Conservation (phyloP, 116 monocot genomes). For the Phalaenopsis hybrid region DNA sequence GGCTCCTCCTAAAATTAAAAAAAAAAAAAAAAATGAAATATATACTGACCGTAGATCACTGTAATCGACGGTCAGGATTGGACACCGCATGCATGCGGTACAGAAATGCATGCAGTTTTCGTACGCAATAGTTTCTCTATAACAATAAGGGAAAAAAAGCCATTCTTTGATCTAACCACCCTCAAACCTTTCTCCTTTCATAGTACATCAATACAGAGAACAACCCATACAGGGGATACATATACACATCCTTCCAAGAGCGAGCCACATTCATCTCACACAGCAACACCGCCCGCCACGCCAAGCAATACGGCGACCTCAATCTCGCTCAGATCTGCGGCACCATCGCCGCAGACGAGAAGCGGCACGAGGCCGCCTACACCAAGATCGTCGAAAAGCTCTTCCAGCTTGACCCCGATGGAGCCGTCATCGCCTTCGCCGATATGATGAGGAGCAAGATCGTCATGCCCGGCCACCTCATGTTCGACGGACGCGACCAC, state of each 20-base stretch:
- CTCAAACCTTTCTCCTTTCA: too few species aligned
- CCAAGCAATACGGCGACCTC: constrained; percentile 5
- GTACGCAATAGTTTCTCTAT: too few species aligned
- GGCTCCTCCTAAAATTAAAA: too few species aligned
- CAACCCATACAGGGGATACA: constrained; percentile 8
- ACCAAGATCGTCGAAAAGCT: constrained; percentile 12
- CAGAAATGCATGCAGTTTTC: too few species aligned
- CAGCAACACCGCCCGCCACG: constrained; percentile 8
- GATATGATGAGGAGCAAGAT: constrained; percentile 18
- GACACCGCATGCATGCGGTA: too few species aligned
- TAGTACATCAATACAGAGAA: constrained; percentile 11
- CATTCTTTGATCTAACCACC: too few species aligned
- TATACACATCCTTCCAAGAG: constrained; percentile 15
- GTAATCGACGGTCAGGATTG: too few species aligned
- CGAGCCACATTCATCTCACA: constrained; percentile 14
- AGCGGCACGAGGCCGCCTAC: constrained; percentile 12
- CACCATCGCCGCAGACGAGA: constrained; percentile 12
- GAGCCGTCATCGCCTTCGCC: constrained; percentile 7
- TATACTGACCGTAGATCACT: too few species aligned
- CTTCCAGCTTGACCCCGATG: constrained; percentile 9
- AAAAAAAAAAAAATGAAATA: too few species aligned
- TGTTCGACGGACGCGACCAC: constrained; percentile 10
- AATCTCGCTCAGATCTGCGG: constrained; percentile 14
- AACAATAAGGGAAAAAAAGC: too few species aligned
- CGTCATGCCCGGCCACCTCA: constrained; percentile 7